Evolutionary conservation across 2,329 filamentous ascomycete species (phyloP), one percentile per base, ranked within the genome.

Genomic region (Calonectria leucothoes): DNA sequence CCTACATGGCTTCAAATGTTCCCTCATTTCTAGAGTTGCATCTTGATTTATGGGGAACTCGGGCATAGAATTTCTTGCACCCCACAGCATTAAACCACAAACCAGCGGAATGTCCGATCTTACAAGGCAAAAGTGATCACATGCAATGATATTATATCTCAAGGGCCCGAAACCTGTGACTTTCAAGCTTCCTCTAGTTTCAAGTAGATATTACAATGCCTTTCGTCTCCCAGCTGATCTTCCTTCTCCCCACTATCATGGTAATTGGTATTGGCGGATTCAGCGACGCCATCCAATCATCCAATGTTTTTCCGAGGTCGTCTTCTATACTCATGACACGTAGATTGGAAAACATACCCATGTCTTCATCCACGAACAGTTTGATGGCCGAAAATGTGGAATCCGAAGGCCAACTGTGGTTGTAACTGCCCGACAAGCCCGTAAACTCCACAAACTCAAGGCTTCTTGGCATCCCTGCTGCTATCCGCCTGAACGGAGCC

Each of bases 1-100:
- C 65, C 65, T 7, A 37, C 57, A 7, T 72, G 70, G 57, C 4
- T 69, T 39, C 55, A 72, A 33, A 57, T 65, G 48, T 31, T 72
- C 49, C 70, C 70, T n/a, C 70, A 72, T 52, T 31, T 71, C 4
- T 45, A 45, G 42, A 45, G 7, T 23, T 45, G 1, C 42, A 8
- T 45, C 3, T 4, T 23, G 8, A 11, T 11, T 45, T 45, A n/a
- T 12, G 12, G 12, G 8, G 10, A 23, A 0, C 23, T 45, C 6
- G 10, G n/a, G 8, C 10, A 45, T 23, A 45, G 42, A 12, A 45
- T 45, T 23, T 45, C 8, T 45, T 10, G 20, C 2, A n/a, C n/a
- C 7, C 6, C 11, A 23, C 12, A 45, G 4, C 42, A 45, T n/a
- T 23, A 11, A 12, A 23, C 20, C 11, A 12, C 1, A 45, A 23